Base-by-base conservation (phyloP, 2,329 filamentous ascomycete species). In the Xylariaceae sp. region DNA sequence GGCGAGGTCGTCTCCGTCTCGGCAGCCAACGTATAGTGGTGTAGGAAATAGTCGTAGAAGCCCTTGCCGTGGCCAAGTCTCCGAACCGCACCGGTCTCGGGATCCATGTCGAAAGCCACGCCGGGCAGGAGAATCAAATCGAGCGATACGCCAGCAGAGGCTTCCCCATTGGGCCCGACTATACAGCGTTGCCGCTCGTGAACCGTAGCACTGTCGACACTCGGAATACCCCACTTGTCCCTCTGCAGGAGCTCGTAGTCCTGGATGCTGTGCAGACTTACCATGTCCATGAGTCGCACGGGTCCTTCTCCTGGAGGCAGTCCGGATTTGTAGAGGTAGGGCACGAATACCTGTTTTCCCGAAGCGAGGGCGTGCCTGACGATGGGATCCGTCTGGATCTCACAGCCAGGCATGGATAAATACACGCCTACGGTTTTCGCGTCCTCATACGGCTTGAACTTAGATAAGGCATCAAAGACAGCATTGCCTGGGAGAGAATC, bases 151-250 rank as follows among this genome's bases (percentile, higher is more conserved):
- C 73, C 68, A 66, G 77, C 72, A 34, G 80, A 74, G 51, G 71
- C 70, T 55, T 75, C 69, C 4, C 70, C 74, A 45, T 77, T 86
- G 1, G 77, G 76, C 10, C 83, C 84, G 47, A 88, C 88, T 57
- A 96, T 83, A 60, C 91, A 87, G 66, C 92, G 90, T 66, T 85
- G 81, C 67, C 92, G 83, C 62, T 79, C 75, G 52, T 80, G 73
- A 2, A 95, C 80, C 1, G 88, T 88, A 17, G 82, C 78, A 53
- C 81, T 77, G 61, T 85, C 80, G 59, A 96, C 83, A 37, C 89
- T 93, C n/a, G 94, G 94, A 64, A 99, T 99, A 8, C 92, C 92
- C 94, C 94, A 99, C 72, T 82, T 85, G 74, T 99, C 94, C 47
- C 82, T 81, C 69, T 86, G 76, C 61, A 97, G 78, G 23, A 83